phyloP scores from a whole-genome alignment of 257 asterid genomes.

The Apocynum venetum region DNA sequence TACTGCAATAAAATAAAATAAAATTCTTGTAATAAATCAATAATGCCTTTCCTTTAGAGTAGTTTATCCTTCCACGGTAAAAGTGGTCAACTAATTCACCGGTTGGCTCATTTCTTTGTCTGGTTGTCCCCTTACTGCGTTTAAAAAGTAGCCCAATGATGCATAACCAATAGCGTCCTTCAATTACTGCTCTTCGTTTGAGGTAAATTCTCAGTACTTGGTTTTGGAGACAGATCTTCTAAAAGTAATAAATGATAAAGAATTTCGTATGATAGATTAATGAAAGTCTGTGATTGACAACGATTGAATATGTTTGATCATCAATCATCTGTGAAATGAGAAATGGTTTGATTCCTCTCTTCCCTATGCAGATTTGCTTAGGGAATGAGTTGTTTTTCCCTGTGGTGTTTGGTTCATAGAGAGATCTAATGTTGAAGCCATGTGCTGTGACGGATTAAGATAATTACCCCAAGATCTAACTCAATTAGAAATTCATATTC shows the following conservation, averaged over 20 bases:
- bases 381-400: background rate
- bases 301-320: background rate
- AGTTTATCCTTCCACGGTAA: background rate
- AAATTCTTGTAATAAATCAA: too few relatives aligned
- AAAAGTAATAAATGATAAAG: background rate
- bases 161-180: background rate
- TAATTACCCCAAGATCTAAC: constrained; percentile 32
- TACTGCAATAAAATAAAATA: too few relatives aligned
- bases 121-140: background rate
- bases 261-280: background rate
- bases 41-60: too few relatives aligned
- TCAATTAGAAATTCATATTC: constrained; percentile 5
- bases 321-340: background rate
- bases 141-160: too few relatives aligned
- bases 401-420: background rate
- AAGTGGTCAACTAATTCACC: background rate
- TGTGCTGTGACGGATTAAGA: constrained; percentile 30
- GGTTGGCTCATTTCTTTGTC: background rate
- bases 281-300: background rate
- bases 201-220: background rate
- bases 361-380: background rate
- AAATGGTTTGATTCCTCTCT: background rate
- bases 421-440: constrained; percentile 29
- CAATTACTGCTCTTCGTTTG: background rate
- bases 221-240: constrained; percentile 5